phyloP scores from a whole-genome alignment of 2,329 filamentous ascomycete genomes.

The Fusarium subglutinans region DNA sequence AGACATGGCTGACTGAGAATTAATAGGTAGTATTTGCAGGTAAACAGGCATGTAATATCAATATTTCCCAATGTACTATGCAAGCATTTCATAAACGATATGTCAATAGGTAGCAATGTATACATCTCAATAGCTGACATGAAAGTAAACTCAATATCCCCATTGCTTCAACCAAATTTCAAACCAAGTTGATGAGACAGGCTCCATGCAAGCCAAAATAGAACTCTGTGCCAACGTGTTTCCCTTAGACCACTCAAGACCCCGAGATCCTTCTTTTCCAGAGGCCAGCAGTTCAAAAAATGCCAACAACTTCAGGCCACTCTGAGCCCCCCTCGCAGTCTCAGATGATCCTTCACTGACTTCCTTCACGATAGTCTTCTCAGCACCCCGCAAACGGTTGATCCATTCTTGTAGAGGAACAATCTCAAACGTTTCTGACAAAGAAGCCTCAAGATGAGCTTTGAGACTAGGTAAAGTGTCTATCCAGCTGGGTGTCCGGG shows the following conservation, averaged over 20 bases:
- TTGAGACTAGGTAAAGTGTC: neutral
- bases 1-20: neutral
- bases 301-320: neutral
- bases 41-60: neutral
- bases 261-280: neutral
- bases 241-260: neutral
- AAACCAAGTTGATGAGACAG: neutral
- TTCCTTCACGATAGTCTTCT: neutral
- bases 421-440: accelerated
- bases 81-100: neutral
- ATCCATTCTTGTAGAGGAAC: neutral
- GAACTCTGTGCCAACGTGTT: neutral
- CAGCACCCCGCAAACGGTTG: accelerated
- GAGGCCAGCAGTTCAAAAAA: neutral
- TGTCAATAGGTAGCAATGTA: neutral
- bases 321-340: neutral
- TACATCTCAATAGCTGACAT: accelerated
- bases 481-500: neutral
- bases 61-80: neutral
- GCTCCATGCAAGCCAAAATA: neutral
- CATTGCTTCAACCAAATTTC: neutral
- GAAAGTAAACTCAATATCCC: neutral
- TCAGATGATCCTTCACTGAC: neutral
- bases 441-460: neutral
- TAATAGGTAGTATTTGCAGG: neutral